A percentile compares a stretch with the other conserved stretches of the same genome.
These are phyloP conservation scores for Liriodendron chinense DNA, from an alignment of 164 flowering plant genomes.

Conservation along the genomic window DNA sequence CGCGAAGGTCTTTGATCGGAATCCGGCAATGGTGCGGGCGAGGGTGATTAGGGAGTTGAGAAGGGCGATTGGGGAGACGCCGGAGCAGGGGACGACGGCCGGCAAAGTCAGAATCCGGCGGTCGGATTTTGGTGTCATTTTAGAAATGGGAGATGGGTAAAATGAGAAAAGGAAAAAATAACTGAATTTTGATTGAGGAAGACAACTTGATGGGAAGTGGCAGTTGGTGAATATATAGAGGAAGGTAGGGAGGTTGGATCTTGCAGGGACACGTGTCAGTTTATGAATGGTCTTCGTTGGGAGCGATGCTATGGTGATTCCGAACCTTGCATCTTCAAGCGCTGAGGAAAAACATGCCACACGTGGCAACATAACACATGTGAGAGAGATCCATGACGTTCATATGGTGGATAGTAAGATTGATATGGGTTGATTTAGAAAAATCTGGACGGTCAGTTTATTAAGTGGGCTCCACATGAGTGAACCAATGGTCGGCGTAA, in stretches of 20 bases:
- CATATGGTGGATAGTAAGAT: too few relatives aligned
- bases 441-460: too few relatives aligned
- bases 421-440: too few relatives aligned
- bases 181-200: neutral
- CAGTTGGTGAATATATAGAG: neutral
- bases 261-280: neutral
- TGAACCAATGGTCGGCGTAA: too few relatives aligned
- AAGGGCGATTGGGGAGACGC: constrained; percentile 51
- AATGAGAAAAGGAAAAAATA: neutral
- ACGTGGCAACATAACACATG: too few relatives aligned
- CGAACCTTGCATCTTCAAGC: too few relatives aligned
- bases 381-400: too few relatives aligned
- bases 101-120: constrained; percentile 74
- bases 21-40: constrained; percentile 34
- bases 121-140: constrained; percentile 44
- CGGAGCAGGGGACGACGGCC: constrained; percentile 69
- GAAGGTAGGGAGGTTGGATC: neutral
- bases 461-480: too few relatives aligned
- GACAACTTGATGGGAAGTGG: neutral
- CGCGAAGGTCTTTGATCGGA: constrained; percentile 30
- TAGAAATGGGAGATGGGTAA: neutral
- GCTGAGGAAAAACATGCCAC: too few relatives aligned
- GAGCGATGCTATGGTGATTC: too few relatives aligned
- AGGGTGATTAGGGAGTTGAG: constrained; percentile 47
- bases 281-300: neutral